Evolutionary conservation across 2,329 filamentous ascomycete species (phyloP).

Genomic region (Neopestalotiopsis rosae): DNA sequence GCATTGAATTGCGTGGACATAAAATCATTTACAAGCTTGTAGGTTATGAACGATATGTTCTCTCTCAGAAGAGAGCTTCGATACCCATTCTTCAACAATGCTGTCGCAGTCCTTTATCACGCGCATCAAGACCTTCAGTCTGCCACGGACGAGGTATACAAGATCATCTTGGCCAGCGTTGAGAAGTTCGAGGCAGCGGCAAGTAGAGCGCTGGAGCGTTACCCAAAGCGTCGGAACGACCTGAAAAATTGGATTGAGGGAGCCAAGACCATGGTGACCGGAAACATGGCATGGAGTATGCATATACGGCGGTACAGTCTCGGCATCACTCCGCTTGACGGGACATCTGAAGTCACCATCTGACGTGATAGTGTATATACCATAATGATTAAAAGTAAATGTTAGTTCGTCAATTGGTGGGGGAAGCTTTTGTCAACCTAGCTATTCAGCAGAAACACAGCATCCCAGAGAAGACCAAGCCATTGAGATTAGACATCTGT

Average conservation of each 20-base stretch:
- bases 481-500: too few relatives aligned
- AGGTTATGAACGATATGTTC: slow-evolving; percentile 47
- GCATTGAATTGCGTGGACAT: too few relatives aligned
- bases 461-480: too few relatives aligned
- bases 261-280: slow-evolving; percentile 23
- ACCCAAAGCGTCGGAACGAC: slow-evolving; percentile 16
- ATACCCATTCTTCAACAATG: slow-evolving; percentile 26
- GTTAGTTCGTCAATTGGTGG: too few relatives aligned
- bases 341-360: slow-evolving; percentile 23
- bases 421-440: too few relatives aligned
- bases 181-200: slow-evolving; percentile 13
- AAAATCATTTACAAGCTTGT: neutral
- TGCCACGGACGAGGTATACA: slow-evolving; percentile 22
- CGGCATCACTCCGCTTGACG: slow-evolving; percentile 23
- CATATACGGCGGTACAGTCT: slow-evolving; percentile 21
- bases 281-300: slow-evolving; percentile 25
- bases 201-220: slow-evolving; percentile 16
- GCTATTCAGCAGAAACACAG: too few relatives aligned
- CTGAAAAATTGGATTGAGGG: slow-evolving; percentile 17
- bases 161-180: slow-evolving; percentile 20
- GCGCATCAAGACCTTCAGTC: slow-evolving; percentile 22
- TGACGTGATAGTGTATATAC: too few relatives aligned
- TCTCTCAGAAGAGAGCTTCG: slow-evolving; percentile 27
- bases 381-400: too few relatives aligned
- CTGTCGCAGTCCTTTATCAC: slow-evolving; percentile 25